Percentiles rank a stretch among this genome's conserved stretches.
These are phyloP conservation scores for Smithsoniella earleae DNA, from an alignment of 163 green algal genomes.

Conservation along the genomic window DNA sequence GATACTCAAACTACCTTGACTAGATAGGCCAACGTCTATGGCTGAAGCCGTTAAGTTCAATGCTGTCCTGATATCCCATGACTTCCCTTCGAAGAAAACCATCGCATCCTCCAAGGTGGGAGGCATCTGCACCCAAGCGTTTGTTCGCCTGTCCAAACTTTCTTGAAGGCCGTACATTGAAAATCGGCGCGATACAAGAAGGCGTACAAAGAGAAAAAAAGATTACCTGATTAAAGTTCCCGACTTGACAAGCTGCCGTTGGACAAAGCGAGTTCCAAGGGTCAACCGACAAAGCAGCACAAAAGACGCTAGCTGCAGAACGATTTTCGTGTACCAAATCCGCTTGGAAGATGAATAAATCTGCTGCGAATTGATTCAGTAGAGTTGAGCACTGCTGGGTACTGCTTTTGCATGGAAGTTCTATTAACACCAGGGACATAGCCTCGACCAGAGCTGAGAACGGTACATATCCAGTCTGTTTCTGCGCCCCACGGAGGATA, in stretches of 20 bases:
- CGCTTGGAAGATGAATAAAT: conserved; percentile 7
- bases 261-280: conserved; percentile 9
- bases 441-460: no score
- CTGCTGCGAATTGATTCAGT: background rate
- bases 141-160: no score
- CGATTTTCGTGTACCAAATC: background rate
- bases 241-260: background rate
- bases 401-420: no score
- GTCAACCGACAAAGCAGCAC: background rate
- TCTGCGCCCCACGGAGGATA: background rate
- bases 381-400: no score
- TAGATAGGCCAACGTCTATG: no score
- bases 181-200: no score
- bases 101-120: conserved; percentile 1
- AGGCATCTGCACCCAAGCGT: background rate
- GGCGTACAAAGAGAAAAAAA: no score
- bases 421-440: no score
- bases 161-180: no score
- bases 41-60: no score
- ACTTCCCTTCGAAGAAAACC: conserved; percentile 4
- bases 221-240: conserved; percentile 14
- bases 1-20: no score
- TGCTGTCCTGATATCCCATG: conserved; percentile 7
- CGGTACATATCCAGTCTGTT: background rate
- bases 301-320: background rate